Percentiles rank a stretch among this genome's conserved stretches.
phyloP scores from a whole-genome alignment of 2,329 filamentous ascomycete species.

The Talaromyces sp. region DNA sequence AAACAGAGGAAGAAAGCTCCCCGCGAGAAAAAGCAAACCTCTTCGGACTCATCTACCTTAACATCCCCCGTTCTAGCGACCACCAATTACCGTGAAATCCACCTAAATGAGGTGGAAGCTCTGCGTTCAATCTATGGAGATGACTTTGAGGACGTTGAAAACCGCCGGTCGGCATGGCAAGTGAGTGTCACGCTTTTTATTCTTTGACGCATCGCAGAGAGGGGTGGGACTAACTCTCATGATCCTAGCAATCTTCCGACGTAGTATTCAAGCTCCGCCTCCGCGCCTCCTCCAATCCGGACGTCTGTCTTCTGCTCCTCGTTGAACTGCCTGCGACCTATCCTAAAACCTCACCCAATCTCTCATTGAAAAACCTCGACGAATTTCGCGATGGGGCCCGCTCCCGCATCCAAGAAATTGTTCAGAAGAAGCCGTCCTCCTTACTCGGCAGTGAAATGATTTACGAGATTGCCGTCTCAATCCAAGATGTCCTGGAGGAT shows the following conservation, averaged over 20 bases:
- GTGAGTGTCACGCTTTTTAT: slow-evolving; percentile 50
- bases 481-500: slow-evolving; percentile 77
- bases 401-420: slow-evolving; percentile 70
- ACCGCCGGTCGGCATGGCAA: slow-evolving; percentile 78
- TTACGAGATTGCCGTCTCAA: slow-evolving; percentile 61
- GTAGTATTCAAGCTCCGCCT: slow-evolving; percentile 80
- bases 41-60: slow-evolving; percentile 32
- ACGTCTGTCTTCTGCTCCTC: slow-evolving; percentile 70
- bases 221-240: slow-evolving; percentile 9
- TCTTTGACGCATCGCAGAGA: not conserved
- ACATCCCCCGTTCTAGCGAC: slow-evolving; percentile 38
- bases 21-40: slow-evolving; percentile 40
- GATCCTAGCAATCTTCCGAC: slow-evolving; percentile 69
- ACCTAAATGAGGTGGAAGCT: slow-evolving; percentile 84
- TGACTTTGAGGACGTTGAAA: slow-evolving; percentile 76
- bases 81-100: slow-evolving; percentile 77
- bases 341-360: slow-evolving; percentile 76
- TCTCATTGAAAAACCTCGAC: slow-evolving; percentile 67
- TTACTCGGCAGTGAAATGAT: slow-evolving; percentile 67
- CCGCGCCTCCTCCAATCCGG: slow-evolving; percentile 71
- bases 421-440: slow-evolving; percentile 69
- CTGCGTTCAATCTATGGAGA: slow-evolving; percentile 87
- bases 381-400: slow-evolving; percentile 70
- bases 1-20: slow-evolving; percentile 46
- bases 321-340: slow-evolving; percentile 89